Conservation (phyloP, 257 asterid genomes). For the Solanum peruvianum region DNA sequence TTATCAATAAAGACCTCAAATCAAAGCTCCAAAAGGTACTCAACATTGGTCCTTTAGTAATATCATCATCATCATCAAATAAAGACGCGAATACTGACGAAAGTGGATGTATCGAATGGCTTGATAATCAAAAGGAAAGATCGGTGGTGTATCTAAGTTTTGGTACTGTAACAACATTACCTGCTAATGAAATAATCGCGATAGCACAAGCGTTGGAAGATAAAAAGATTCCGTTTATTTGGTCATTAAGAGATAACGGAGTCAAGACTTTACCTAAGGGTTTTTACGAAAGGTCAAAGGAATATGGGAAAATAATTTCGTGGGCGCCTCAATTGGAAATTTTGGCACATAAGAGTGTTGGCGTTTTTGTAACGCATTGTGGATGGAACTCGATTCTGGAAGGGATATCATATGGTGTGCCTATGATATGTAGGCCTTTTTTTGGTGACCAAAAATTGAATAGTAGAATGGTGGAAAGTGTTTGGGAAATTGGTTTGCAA, state of each 20-base stretch:
- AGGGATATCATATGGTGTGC: constrained; percentile 40
- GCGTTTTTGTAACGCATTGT: constrained; percentile 57
- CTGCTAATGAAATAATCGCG: constrained; percentile 35
- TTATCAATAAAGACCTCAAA: constrained; percentile 5
- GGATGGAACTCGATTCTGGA: constrained; percentile 74
- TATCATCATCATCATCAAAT: constrained; percentile 3
- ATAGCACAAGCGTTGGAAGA: constrained; percentile 51
- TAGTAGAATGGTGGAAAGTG: constrained; percentile 40
- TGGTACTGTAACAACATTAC: constrained; percentile 46
- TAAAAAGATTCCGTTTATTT: constrained; percentile 33
- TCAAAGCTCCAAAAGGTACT: constrained; percentile 11
- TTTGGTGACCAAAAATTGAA: constrained; percentile 60
- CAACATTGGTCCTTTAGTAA: constrained; percentile 7
- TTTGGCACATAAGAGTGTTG: constrained; percentile 27
- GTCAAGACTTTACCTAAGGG: constrained; percentile 32
- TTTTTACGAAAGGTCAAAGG: constrained; percentile 29
- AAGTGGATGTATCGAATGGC: constrained; percentile 17
- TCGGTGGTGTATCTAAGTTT: constrained; percentile 59
- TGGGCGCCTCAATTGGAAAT: constrained; percentile 65
- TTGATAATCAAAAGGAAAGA: not conserved
- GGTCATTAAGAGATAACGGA: constrained; percentile 39
- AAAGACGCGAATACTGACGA: not conserved
- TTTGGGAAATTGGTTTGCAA: constrained; percentile 36
- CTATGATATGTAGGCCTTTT: constrained; percentile 62
- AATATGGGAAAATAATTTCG: constrained; percentile 30